phyloP scores from a whole-genome alignment of 805 yeast species.

The Kodamaea nitidulidarum region DNA sequence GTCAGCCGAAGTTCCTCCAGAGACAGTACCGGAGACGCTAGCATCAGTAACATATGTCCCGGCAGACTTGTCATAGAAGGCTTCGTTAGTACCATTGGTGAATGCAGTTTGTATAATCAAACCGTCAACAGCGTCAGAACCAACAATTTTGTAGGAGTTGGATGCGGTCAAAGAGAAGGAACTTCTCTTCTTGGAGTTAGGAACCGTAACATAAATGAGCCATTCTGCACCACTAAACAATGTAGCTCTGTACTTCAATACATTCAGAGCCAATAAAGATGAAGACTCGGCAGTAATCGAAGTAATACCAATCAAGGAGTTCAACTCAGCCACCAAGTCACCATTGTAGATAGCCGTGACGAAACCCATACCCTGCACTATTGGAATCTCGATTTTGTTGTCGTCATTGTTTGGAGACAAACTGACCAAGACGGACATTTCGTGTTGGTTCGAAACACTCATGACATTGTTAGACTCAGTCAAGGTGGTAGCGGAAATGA shows the following conservation, averaged over 20 bases:
- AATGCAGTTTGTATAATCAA: slow-evolving; percentile 51
- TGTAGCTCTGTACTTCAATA: slow-evolving; percentile 37
- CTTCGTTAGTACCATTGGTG: slow-evolving; percentile 37
- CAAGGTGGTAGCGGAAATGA: slow-evolving; percentile 52
- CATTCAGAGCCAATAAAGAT: slow-evolving; percentile 24
- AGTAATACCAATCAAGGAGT: slow-evolving; percentile 44
- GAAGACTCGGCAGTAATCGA: slow-evolving; percentile 34
- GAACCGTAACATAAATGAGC: slow-evolving; percentile 49
- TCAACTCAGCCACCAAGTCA: slow-evolving; percentile 47
- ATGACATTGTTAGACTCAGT: slow-evolving; percentile 32
- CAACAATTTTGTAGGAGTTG: slow-evolving; percentile 34
- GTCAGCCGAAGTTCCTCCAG: slow-evolving; percentile 42
- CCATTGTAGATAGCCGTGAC: slow-evolving; percentile 51
- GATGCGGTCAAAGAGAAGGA: slow-evolving; percentile 29
- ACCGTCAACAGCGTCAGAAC: slow-evolving; percentile 37
- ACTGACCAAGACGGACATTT: slow-evolving; percentile 48
- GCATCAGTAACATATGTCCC: slow-evolving; percentile 61
- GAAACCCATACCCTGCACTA: slow-evolving; percentile 62
- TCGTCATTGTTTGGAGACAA: slow-evolving; percentile 27
- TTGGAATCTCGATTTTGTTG: slow-evolving; percentile 44
- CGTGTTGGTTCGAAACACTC: slow-evolving; percentile 44
- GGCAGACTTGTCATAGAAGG: slow-evolving; percentile 59
- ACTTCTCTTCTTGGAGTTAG: slow-evolving; percentile 28
- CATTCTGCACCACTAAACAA: slow-evolving; percentile 43
- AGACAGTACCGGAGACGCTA: slow-evolving; percentile 41